These are phyloP conservation scores for Penicillium malachiteum DNA, from an alignment of 495 filamentous ascomycete genomes.

Conservation along the genomic window DNA sequence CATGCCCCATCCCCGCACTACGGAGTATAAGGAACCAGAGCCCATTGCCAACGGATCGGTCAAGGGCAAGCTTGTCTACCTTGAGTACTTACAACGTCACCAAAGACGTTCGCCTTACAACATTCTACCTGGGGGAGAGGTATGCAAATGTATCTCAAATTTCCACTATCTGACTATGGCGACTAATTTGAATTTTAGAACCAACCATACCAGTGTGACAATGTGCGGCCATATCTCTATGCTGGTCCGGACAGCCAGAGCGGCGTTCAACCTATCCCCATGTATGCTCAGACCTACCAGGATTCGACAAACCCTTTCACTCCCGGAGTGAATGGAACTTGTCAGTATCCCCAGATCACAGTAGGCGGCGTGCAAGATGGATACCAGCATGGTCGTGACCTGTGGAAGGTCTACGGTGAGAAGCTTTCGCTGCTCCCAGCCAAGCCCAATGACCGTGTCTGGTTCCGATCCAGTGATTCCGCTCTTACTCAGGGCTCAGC, in stretches of 20 bases:
- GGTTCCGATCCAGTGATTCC: conserved; percentile 43
- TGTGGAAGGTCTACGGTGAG: conserved; percentile 37
- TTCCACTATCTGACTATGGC: conserved; percentile 9
- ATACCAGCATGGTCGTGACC: conserved; percentile 42
- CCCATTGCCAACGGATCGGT: conserved; percentile 29
- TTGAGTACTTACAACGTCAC: conserved; percentile 46
- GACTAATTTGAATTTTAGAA: conserved; percentile 27
- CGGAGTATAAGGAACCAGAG: conserved; percentile 32
- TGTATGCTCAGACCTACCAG: conserved; percentile 43
- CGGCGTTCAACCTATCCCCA: conserved; percentile 27
- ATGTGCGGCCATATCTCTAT: conserved; percentile 40
- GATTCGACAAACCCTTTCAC: conserved; percentile 41
- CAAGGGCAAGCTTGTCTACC: conserved; percentile 34
- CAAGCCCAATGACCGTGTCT: conserved; percentile 28
- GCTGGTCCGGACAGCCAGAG: conserved; percentile 23
- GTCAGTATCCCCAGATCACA: conserved; percentile 47
- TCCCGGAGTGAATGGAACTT: conserved; percentile 36
- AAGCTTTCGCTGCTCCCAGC: conserved; percentile 35
- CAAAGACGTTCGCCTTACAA: conserved; percentile 45
- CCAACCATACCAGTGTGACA: conserved; percentile 42
- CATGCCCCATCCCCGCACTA: conserved; percentile 45
- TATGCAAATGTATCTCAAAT: not conserved
- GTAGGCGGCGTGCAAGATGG: conserved; percentile 44
- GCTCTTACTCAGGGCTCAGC: conserved; percentile 39
- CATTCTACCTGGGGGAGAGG: not conserved